A percentile compares a stretch with the other conserved stretches of the same genome.
Conservation (phyloP, 192 early-diverging fungal genomes). For the Backusella psychrophila region DNA sequence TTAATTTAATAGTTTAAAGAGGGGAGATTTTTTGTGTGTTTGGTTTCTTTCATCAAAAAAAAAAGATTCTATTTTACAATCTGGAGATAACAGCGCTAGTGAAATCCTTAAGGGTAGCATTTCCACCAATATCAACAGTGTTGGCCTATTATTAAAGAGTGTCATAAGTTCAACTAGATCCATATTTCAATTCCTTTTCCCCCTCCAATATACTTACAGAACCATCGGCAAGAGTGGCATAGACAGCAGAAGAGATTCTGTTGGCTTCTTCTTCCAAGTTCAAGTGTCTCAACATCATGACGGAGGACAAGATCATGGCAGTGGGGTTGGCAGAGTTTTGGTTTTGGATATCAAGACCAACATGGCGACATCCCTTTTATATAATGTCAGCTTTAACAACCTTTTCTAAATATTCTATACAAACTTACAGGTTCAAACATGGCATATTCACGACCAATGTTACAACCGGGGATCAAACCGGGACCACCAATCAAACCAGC, state of each 20-base stretch:
- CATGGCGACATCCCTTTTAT: constrained; percentile 88
- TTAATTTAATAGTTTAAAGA: background rate
- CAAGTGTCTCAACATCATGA: constrained; percentile 96
- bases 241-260: constrained; percentile 87
- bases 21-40: background rate
- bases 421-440: constrained; percentile 90
- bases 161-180: background rate
- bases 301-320: constrained; percentile 87
- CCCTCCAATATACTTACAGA: constrained; percentile 36
- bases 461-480: constrained; percentile 95
- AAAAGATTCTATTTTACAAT: constrained; percentile 47
- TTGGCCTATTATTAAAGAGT: constrained; percentile 27
- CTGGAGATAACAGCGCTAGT: constrained; percentile 84
- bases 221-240: constrained; percentile 83
- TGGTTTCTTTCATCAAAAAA: background rate
- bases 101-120: constrained; percentile 87
- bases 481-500: constrained; percentile 95
- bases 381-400: background rate
- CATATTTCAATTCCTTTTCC: background rate
- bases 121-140: constrained; percentile 92
- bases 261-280: constrained; percentile 87
- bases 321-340: constrained; percentile 96
- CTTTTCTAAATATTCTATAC: background rate
- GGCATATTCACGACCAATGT: constrained; percentile 96
- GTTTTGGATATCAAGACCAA: constrained; percentile 94